Conservation (phyloP, 106 monocot species). For the Hemerocallis citrina region DNA sequence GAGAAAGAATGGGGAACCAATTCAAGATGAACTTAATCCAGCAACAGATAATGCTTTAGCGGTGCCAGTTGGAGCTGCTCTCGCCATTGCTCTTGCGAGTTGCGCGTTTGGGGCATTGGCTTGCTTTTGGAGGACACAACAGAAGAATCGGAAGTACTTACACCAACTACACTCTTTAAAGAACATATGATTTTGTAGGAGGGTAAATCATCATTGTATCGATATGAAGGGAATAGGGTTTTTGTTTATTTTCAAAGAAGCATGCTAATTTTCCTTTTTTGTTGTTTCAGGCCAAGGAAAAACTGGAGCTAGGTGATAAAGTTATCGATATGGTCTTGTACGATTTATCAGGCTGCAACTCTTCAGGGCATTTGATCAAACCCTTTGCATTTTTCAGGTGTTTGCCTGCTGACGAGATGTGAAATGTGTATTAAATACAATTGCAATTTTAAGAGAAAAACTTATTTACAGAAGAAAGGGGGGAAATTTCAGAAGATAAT, state of each 20-base stretch:
- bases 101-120: slow-evolving; percentile 88
- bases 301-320: slow-evolving; percentile 18
- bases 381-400: not conserved
- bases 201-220: slow-evolving; percentile 25
- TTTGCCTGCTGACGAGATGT: not conserved
- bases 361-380: not conserved
- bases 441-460: slow-evolving; percentile 4
- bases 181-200: slow-evolving; percentile 78
- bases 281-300: slow-evolving; percentile 26
- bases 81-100: slow-evolving; percentile 86
- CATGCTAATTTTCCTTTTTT: not conserved
- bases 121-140: slow-evolving; percentile 89
- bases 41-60: too few relatives aligned
- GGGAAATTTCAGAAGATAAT: not conserved
- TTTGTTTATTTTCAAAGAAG: not conserved
- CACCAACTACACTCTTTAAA: slow-evolving; percentile 95
- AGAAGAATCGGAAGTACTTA: slow-evolving; percentile 99
- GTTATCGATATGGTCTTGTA: not conserved
- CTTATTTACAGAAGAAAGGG: not conserved
- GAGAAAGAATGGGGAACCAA: slow-evolving; percentile 14
- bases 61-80: slow-evolving; percentile 75
- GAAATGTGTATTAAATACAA: not conserved
- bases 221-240: not conserved
- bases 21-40: slow-evolving; percentile 21
- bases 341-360: not conserved